These are phyloP conservation scores for Marchantia paleacea DNA, from an alignment of 225 moss, liverwort and hornwort genomes.

Conservation along the genomic window DNA sequence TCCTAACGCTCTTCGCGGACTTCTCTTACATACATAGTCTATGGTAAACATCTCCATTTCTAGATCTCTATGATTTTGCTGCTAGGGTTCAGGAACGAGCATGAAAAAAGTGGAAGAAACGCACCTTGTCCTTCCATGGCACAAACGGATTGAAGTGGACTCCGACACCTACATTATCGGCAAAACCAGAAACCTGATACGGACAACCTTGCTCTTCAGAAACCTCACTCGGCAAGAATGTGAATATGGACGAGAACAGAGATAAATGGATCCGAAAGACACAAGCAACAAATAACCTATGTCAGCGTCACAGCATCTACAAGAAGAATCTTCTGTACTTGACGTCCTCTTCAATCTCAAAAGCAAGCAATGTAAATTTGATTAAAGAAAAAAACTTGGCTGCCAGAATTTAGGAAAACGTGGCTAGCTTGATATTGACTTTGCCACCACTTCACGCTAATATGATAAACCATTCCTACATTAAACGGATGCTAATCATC, in stretches of 20 bases:
- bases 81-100: neutral
- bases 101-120: neutral
- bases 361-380: neutral
- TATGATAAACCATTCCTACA: neutral
- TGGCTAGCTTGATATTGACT: neutral
- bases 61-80: neutral
- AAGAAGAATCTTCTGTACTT: neutral
- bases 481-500: neutral
- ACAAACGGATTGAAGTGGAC: constrained; percentile 97
- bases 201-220: constrained; percentile 1
- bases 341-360: neutral
- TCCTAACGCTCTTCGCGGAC: no score
- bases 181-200: constrained; percentile 71
- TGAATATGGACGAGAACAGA: no score
- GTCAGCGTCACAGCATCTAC: neutral
- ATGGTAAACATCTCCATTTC: neutral
- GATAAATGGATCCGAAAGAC: no score
- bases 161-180: constrained; percentile 80
- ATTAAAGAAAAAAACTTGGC: neutral
- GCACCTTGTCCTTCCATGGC: constrained; percentile 86
- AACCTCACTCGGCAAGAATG: neutral
- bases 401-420: neutral
- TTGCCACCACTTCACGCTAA: neutral
- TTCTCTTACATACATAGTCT: neutral
- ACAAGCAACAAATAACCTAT: no score